These are phyloP conservation scores for Collybiopsis confluens DNA, from an alignment of 768 basidiomycete species.

Conservation along the genomic window DNA sequence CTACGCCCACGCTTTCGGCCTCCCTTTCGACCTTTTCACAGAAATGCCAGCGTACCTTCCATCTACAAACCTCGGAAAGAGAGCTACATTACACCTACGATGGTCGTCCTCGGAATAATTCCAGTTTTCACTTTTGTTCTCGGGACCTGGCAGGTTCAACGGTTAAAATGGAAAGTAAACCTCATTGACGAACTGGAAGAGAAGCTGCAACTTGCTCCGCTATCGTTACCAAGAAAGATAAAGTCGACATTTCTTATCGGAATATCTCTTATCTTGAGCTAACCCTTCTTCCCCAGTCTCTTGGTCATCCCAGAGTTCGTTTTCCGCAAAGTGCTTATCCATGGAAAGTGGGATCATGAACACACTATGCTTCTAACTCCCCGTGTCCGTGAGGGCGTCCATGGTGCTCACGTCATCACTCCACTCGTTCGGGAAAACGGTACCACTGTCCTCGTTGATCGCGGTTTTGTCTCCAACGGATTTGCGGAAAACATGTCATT, in stretches of 20 bases:
- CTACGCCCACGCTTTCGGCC: neutral
- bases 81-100: constrained; percentile 63
- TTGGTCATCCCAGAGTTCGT: constrained; percentile 82
- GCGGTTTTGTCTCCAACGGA: constrained; percentile 80
- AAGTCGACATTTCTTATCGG: constrained; percentile 55
- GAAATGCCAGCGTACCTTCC: constrained; percentile 32
- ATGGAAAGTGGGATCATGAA: constrained; percentile 74
- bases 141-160: constrained; percentile 91
- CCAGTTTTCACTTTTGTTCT: constrained; percentile 88
- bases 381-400: constrained; percentile 81
- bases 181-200: constrained; percentile 92
- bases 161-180: constrained; percentile 91
- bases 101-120: constrained; percentile 76
- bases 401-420: constrained; percentile 85
- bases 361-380: constrained; percentile 82
- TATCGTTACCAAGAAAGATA: constrained; percentile 76
- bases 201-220: constrained; percentile 76
- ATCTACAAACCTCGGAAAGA: constrained; percentile 56
- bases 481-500: constrained; percentile 25
- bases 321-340: constrained; percentile 78
- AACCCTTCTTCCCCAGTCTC: constrained; percentile 49
- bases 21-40: constrained; percentile 1
- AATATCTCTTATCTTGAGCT: neutral
- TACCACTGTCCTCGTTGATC: constrained; percentile 85
- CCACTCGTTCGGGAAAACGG: constrained; percentile 79